phyloP scores from a whole-genome alignment of 1,284 basidiomycete genomes.

The Mycena sp. region DNA sequence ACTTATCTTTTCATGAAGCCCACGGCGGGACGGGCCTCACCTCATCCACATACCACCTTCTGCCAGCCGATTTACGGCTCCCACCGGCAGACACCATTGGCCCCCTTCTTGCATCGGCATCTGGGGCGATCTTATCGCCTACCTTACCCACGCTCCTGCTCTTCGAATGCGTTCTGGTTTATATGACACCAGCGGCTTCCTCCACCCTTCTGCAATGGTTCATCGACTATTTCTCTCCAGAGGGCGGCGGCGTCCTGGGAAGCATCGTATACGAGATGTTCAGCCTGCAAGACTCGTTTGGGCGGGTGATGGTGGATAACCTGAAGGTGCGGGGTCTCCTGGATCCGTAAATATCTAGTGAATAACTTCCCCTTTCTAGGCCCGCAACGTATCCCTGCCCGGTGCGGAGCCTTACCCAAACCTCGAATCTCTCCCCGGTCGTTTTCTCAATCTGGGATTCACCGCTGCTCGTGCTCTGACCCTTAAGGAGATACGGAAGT shows the following conservation, averaged over 20 bases:
- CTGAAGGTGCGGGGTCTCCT: conserved; percentile 62
- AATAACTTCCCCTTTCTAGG: conserved; percentile 56
- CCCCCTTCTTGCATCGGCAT: conserved; percentile 34
- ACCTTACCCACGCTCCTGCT: conserved; percentile 82
- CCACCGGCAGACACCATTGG: conserved; percentile 55
- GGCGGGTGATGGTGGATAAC: conserved; percentile 88
- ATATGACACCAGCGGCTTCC: conserved; percentile 75
- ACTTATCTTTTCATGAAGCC: conserved; percentile 45
- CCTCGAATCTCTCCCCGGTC: conserved; percentile 62
- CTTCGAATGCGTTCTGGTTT: conserved; percentile 94
- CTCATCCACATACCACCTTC: conserved; percentile 75
- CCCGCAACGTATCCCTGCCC: conserved; percentile 78
- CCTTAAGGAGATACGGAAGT: conserved; percentile 72
- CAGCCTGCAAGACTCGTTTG: conserved; percentile 84
- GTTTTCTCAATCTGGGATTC: conserved; percentile 74
- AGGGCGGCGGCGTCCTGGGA: conserved; percentile 48
- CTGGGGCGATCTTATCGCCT: conserved; percentile 63
- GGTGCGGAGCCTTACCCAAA: conserved; percentile 74
- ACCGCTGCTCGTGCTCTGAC: conserved; percentile 63
- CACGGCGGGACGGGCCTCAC: conserved; percentile 77
- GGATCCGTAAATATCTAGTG: background rate
- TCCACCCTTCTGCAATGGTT: conserved; percentile 81
- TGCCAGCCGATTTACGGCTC: conserved; percentile 79
- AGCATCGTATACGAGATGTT: conserved; percentile 92
- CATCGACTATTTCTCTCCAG: conserved; percentile 58